Evolutionary conservation across 2,329 filamentous ascomycete species (phyloP).

Genomic region (Penicillium italicum): DNA sequence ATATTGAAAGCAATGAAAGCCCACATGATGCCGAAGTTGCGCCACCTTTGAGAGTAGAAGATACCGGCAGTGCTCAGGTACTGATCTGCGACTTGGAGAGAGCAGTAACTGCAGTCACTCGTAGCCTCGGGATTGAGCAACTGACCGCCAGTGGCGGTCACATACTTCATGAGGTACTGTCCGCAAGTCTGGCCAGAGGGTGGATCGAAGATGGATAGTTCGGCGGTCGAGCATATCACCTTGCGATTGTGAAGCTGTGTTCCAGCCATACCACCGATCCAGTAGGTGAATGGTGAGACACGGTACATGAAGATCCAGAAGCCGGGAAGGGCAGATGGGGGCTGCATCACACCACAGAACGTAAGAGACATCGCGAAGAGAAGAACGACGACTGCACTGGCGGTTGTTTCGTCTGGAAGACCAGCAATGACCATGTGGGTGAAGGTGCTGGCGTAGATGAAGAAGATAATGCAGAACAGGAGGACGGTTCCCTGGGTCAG

Average conservation of each 20-base stretch:
- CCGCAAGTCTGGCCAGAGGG: constrained; percentile 55
- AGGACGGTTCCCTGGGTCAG: constrained; percentile 75
- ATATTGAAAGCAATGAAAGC: constrained; percentile 58
- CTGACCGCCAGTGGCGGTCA: constrained; percentile 50
- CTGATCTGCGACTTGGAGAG: constrained; percentile 36
- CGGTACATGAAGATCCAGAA: constrained; percentile 66
- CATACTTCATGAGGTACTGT: constrained; percentile 56
- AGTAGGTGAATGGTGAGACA: constrained; percentile 55
- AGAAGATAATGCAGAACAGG: constrained; percentile 69
- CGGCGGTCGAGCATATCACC: constrained; percentile 65
- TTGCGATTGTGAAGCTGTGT: constrained; percentile 64
- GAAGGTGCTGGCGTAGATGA: constrained; percentile 78
- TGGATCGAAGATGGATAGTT: constrained; percentile 64
- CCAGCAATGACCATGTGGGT: constrained; percentile 73
- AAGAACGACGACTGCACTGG: constrained; percentile 70
- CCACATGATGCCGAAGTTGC: constrained; percentile 64
- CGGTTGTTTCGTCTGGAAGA: constrained; percentile 69
- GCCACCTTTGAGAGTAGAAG: constrained; percentile 59
- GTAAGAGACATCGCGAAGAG: constrained; percentile 80
- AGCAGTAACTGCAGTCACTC: constrained; percentile 50
- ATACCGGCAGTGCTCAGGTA: constrained; percentile 45
- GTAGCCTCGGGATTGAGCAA: constrained; percentile 51
- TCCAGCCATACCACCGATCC: constrained; percentile 62
- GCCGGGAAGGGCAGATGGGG: constrained; percentile 58
- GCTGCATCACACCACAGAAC: constrained; percentile 67